Percentiles rank a stretch among this genome's conserved stretches.
Evolutionary conservation across 139 green algal genomes (phyloP).

Genomic region (Picochlorum sp.): DNA sequence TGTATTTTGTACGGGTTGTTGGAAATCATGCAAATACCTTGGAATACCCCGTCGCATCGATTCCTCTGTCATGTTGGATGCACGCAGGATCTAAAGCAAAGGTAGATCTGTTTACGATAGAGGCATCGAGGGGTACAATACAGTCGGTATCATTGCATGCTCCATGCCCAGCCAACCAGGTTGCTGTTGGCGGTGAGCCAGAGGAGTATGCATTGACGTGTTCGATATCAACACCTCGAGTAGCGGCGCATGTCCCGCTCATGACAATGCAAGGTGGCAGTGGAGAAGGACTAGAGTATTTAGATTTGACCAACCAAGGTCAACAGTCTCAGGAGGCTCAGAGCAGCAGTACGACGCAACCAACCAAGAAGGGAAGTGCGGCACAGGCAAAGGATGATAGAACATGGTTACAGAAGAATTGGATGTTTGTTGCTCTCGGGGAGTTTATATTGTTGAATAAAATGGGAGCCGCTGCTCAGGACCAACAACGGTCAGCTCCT

Average conservation of each 20-base stretch:
- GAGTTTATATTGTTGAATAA: slow-evolving; percentile 7
- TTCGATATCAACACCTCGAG: not conserved
- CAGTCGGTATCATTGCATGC: not conserved
- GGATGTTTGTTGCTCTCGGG: slow-evolving; percentile 1
- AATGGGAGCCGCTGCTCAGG: not conserved
- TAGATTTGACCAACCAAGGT: not conserved
- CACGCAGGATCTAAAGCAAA: not conserved
- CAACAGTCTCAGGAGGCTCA: no score
- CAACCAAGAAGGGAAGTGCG: no score
- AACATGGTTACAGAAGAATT: slow-evolving; percentile 20
- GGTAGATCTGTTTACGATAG: not conserved
- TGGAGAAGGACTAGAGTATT: not conserved
- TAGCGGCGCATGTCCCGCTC: not conserved
- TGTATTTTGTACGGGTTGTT: not conserved
- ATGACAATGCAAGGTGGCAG: not conserved
- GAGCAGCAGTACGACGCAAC: no score
- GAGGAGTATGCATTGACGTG: not conserved
- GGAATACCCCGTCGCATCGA: not conserved
- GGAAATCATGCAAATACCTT: not conserved
- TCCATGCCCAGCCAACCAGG: not conserved
- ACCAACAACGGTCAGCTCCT: not conserved
- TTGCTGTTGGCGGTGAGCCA: not conserved
- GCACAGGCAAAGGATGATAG: slow-evolving; percentile 7
- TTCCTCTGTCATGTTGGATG: not conserved
- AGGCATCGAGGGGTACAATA: not conserved